Conservation (phyloP, 108 stramenopile genomes). For the Cylindrotheca closterium region DNA sequence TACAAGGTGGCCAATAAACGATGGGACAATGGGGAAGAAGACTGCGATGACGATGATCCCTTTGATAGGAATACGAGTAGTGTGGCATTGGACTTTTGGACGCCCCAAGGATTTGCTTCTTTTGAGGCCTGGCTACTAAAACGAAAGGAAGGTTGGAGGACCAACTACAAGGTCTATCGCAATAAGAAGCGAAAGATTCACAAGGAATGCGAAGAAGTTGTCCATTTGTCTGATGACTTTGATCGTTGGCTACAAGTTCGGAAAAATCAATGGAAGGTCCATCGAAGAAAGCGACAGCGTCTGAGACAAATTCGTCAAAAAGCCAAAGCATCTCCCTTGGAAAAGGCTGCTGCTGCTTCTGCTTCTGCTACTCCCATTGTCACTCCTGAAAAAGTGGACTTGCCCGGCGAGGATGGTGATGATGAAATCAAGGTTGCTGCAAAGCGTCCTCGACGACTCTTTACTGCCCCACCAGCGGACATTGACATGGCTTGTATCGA, state of each 20-base stretch:
- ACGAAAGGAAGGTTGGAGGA: conserved; percentile 50
- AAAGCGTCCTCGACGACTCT: conserved; percentile 6
- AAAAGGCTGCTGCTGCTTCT: not conserved
- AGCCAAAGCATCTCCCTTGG: not conserved
- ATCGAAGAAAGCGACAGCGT: conserved; percentile 60
- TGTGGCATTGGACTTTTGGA: conserved; percentile 68
- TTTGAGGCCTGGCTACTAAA: conserved; percentile 58
- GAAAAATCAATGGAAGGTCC: conserved; percentile 67
- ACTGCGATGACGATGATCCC: not conserved
- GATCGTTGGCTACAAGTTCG: conserved; percentile 62
- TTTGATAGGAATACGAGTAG: conserved; percentile 4
- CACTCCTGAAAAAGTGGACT: conserved; percentile 2
- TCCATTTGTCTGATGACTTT: conserved; percentile 48
- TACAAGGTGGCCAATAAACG: conserved; percentile 31
- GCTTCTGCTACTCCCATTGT: not conserved
- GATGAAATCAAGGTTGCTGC: not conserved
- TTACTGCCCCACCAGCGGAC: conserved; percentile 2
- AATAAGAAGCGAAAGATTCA: conserved; percentile 50
- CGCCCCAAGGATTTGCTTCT: conserved; percentile 45
- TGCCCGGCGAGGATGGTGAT: not conserved
- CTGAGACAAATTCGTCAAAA: conserved; percentile 3
- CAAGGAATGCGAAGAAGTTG: conserved; percentile 61
- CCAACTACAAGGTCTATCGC: conserved; percentile 62
- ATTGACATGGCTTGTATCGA: conserved; percentile 65
- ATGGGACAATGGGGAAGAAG: conserved; percentile 24